Evolutionary conservation across 371 early-diverging fungal species (phyloP), one percentile per base, ranked within the genome.

Genomic region (Amoeboaphelidium occidentale): DNA sequence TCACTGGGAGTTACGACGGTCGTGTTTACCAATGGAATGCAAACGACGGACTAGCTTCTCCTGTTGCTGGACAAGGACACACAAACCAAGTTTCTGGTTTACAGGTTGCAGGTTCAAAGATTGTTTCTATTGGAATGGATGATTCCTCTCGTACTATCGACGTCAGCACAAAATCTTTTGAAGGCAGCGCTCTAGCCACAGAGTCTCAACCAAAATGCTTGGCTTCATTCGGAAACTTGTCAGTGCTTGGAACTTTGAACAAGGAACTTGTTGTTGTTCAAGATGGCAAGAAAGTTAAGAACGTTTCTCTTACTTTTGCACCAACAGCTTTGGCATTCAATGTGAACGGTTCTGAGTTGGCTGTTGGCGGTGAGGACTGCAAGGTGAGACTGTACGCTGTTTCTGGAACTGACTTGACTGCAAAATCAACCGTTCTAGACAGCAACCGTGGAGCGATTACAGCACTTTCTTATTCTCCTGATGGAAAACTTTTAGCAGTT

Each of bases 1-100:
- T 68, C 60, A 81, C 84, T 10, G 92, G 82, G 25, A 78, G 80
- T 51, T 91, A 88, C 59, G 96, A 94, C 54, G 96, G 96, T 13
- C 71, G 77, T 23, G 73, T 89, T 21, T 78, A 58, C 60, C 44
- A 49, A 45, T 61, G 57, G 54, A 20, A 49, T 23, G 41, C 27
- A 44, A 28, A 59, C 49, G 2, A n/a, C 23, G 53, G 63, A 47
- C 39, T 27, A 26, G 39, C 27, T 14, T 27, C 53, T 44, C 47
- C 46, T 32, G 56, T 75, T 2, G 61, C 53, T 2, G 84, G 79
- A 1, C 53, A 66, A 14, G 69, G 72, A 12, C 81, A 84, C 58
- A 55, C 65, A 2, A 84, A 80, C 51, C 81, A 80, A 56, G 70
- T 84, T 23, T 63, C 65, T 44, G 65, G 69, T 43, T 49, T 84